Percentiles rank a stretch among this genome's conserved stretches.
Evolutionary conservation across 2,329 filamentous ascomycete genomes (phyloP).

Genomic region (Fusarium redolens): DNA sequence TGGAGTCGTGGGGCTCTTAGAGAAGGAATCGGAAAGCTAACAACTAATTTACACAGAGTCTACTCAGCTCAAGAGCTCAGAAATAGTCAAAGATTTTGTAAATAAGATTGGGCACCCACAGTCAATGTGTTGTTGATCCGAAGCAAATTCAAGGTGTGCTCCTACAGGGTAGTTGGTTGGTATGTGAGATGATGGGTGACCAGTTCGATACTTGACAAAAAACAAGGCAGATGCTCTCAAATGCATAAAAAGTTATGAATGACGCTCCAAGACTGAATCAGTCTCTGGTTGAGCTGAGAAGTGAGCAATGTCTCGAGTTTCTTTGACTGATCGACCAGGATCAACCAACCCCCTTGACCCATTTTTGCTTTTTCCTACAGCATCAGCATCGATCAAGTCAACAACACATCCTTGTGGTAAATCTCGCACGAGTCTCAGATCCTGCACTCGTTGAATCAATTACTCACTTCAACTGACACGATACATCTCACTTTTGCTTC

Average conservation of each 20-base stretch:
- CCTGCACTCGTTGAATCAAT: conserved; percentile 41
- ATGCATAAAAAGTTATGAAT: conserved; percentile 7
- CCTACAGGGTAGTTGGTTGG: conserved; percentile 5
- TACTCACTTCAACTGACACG: conserved; percentile 11
- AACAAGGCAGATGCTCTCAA: background rate
- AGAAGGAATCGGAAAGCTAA: background rate
- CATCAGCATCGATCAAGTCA: background rate
- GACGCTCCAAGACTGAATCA: conserved; percentile 11
- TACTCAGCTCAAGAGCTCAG: no score
- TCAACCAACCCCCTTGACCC: background rate
- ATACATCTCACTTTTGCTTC: conserved; percentile 7
- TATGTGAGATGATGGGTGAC: background rate
- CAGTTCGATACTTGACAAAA: conserved; percentile 2
- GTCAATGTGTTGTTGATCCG: no score
- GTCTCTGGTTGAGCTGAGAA: conserved; percentile 16
- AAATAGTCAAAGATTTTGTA: no score
- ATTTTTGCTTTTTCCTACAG: conserved; percentile 21
- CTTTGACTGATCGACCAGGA: conserved; percentile 16
- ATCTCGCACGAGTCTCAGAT: conserved; percentile 37
- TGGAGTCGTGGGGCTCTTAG: background rate
- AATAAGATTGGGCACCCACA: rapidly evolving
- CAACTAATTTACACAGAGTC: background rate
- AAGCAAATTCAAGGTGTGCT: background rate
- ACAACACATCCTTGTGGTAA: conserved; percentile 23
- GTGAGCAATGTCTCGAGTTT: conserved; percentile 30